Evolutionary conservation across 805 yeast genomes (phyloP).

Genomic region (Priceomyces medius): DNA sequence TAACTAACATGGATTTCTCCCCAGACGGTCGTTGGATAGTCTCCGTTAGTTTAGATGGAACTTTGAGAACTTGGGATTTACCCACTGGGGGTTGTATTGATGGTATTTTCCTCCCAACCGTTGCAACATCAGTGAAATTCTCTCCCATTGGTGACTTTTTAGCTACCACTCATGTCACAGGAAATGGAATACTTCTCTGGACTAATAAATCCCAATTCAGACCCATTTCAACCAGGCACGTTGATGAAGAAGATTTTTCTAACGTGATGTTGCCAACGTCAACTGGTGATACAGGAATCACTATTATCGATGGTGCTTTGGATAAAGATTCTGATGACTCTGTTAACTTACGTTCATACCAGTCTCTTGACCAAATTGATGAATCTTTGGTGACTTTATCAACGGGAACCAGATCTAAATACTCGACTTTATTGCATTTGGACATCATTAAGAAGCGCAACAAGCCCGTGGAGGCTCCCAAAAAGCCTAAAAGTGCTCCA

Average conservation of each 20-base stretch:
- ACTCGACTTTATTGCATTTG: slow-evolving; percentile 73
- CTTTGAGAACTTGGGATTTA: slow-evolving; percentile 94
- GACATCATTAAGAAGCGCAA: slow-evolving; percentile 84
- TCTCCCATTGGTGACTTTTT: slow-evolving; percentile 87
- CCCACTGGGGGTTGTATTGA: slow-evolving; percentile 97
- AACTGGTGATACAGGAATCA: slow-evolving; percentile 73
- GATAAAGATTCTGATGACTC: slow-evolving; percentile 37
- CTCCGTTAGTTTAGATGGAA: slow-evolving; percentile 77
- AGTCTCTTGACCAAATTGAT: slow-evolving; percentile 62
- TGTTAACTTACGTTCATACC: slow-evolving; percentile 37
- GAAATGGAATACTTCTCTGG: slow-evolving; percentile 91
- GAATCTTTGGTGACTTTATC: slow-evolving; percentile 69
- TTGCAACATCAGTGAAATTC: slow-evolving; percentile 77
- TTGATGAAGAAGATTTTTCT: slow-evolving; percentile 73
- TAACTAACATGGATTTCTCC: slow-evolving; percentile 84
- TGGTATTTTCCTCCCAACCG: slow-evolving; percentile 73
- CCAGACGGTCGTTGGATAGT: slow-evolving; percentile 96
- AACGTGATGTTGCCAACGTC: slow-evolving; percentile 66
- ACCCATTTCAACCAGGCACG: slow-evolving; percentile 69
- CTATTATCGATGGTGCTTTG: slow-evolving; percentile 77
- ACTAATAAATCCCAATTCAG: slow-evolving; percentile 83
- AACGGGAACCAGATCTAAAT: slow-evolving; percentile 71
- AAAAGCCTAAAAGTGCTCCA: slow-evolving; percentile 74
- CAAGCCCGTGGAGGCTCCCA: slow-evolving; percentile 86
- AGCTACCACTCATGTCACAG: slow-evolving; percentile 89